Evolutionary conservation across 768 basidiomycete species (phyloP).

Genomic region (Cystoderma amianthinum): DNA sequence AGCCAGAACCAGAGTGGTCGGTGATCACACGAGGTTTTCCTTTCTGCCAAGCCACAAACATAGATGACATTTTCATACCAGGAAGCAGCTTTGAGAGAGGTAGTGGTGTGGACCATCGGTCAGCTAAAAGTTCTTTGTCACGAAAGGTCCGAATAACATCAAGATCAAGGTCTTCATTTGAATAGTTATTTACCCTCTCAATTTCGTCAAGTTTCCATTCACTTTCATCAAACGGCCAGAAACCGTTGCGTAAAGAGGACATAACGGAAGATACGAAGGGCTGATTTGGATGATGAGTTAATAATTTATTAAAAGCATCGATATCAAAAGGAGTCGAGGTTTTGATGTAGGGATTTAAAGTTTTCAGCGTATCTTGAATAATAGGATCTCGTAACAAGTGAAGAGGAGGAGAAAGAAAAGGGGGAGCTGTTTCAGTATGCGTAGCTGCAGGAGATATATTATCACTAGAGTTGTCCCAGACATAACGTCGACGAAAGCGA

Average conservation of each 20-base stretch:
- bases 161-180: slow-evolving; percentile 4
- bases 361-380: background rate
- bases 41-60: slow-evolving; percentile 18
- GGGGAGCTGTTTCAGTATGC: slow-evolving; percentile 8
- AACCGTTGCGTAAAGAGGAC: slow-evolving; percentile 15
- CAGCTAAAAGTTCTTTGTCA: background rate
- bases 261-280: slow-evolving; percentile 18
- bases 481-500: slow-evolving; percentile 4
- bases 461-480: slow-evolving; percentile 5
- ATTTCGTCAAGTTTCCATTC: slow-evolving; percentile 8
- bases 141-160: background rate
- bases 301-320: slow-evolving; percentile 17
- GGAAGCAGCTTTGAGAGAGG: slow-evolving; percentile 12
- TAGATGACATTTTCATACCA: slow-evolving; percentile 17
- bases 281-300: slow-evolving; percentile 12
- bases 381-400: background rate
- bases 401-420: slow-evolving; percentile 8
- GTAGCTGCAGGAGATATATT: slow-evolving; percentile 7
- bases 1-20: slow-evolving; percentile 15
- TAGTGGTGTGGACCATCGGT: slow-evolving; percentile 2
- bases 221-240: slow-evolving; percentile 22
- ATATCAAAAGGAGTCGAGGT: slow-evolving; percentile 20
- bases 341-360: slow-evolving; percentile 9
- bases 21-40: slow-evolving; percentile 17
- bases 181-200: slow-evolving; percentile 8